Evolutionary conservation across 2,329 filamentous ascomycete species (phyloP).

Genomic region (Sporothrix mexicana): DNA sequence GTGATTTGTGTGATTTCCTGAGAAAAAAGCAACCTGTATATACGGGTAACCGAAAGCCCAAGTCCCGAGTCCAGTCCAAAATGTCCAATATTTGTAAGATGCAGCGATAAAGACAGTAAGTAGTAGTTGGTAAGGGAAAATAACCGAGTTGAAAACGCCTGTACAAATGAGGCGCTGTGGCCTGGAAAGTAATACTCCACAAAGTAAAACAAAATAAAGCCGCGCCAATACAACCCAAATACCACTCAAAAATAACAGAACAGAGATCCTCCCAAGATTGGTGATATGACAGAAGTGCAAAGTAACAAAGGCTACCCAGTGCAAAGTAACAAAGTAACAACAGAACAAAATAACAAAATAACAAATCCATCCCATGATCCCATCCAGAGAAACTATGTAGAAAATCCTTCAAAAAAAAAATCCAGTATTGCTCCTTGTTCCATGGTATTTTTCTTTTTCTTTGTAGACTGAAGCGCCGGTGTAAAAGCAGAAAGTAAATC

Average conservation of each 20-base stretch:
- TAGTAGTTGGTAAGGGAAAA: neutral
- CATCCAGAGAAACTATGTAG: neutral
- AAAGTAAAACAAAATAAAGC: neutral
- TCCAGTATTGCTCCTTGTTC: neutral
- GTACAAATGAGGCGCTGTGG: neutral
- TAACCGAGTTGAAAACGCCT: neutral
- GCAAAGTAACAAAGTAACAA: neutral
- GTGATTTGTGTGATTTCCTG: neutral
- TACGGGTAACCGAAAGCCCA: neutral
- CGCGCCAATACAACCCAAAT: neutral
- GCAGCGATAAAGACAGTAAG: constrained; percentile 6
- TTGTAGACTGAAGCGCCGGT: neutral
- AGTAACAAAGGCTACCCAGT: neutral
- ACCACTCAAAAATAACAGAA: neutral
- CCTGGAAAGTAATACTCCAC: neutral
- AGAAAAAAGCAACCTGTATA: constrained; percentile 24
- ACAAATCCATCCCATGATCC: neutral
- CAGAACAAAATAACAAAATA: neutral
- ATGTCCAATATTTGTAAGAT: neutral
- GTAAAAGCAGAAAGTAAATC: neutral
- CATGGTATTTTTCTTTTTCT: neutral
- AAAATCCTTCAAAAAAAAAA: neutral
- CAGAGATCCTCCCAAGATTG: constrained; percentile 6
- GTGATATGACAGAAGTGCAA: neutral
- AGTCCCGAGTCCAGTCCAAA: too few species aligned